phyloP scores from a whole-genome alignment of 495 filamentous ascomycete species.

The Niebla homalea region DNA sequence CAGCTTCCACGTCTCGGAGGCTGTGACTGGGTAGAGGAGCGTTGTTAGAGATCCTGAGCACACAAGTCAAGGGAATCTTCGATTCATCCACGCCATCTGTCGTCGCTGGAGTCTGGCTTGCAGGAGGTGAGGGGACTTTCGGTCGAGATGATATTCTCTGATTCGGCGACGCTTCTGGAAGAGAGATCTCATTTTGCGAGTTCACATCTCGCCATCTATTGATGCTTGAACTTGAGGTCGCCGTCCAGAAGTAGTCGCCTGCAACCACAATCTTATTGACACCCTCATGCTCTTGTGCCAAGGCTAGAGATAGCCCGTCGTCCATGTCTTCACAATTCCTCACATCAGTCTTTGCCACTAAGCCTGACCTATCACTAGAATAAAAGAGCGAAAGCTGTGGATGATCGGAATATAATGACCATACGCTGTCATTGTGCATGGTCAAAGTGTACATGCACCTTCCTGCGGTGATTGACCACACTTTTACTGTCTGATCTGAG shows the following conservation, averaged over 20 bases:
- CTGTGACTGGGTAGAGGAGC: constrained; percentile 50
- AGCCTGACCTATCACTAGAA: constrained; percentile 78
- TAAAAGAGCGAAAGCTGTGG: constrained; percentile 81
- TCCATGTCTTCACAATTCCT: constrained; percentile 66
- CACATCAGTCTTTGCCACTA: constrained; percentile 89
- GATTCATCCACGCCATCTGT: constrained; percentile 32
- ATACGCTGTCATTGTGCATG: constrained; percentile 97
- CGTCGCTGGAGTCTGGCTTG: constrained; percentile 8
- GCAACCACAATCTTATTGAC: constrained; percentile 73
- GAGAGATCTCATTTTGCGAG: constrained; percentile 46
- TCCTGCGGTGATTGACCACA: constrained; percentile 90
- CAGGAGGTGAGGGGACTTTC: constrained; percentile 18
- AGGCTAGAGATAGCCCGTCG: constrained; percentile 75
- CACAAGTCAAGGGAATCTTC: constrained; percentile 61
- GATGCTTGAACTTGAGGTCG: constrained; percentile 86
- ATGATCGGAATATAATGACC: constrained; percentile 85
- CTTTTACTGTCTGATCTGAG: constrained; percentile 91
- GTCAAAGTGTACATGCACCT: constrained; percentile 94
- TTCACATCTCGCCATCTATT: constrained; percentile 88
- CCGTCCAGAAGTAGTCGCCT: constrained; percentile 81
- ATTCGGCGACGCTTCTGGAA: constrained; percentile 40
- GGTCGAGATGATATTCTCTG: constrained; percentile 38
- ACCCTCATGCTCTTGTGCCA: constrained; percentile 81
- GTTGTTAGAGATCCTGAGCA: constrained; percentile 72
- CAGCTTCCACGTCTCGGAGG: constrained; percentile 35